These are phyloP conservation scores for Sequoia sempervirens DNA, from an alignment of 75 land plant species.

Conservation along the genomic window DNA sequence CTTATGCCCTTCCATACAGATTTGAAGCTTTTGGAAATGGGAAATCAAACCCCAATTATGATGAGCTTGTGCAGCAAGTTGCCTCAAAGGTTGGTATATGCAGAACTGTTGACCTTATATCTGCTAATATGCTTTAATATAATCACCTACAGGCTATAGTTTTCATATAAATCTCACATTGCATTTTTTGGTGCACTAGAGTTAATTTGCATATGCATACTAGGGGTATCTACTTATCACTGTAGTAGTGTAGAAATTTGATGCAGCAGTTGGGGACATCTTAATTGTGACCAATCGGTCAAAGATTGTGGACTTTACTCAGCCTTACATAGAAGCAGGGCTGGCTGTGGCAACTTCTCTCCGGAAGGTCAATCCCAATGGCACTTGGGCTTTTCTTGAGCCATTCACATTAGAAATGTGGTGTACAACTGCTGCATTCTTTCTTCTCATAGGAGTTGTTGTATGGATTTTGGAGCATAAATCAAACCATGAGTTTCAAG, in stretches of 20 bases:
- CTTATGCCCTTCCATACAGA: constrained; percentile 27
- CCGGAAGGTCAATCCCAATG: constrained; percentile 14
- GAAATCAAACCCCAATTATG: constrained; percentile 33
- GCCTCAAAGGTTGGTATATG: constrained; percentile 26
- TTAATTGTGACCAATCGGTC: constrained; percentile 12
- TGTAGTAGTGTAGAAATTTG: constrained; percentile 28
- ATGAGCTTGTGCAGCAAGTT: constrained; percentile 30
- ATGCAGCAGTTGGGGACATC: constrained; percentile 56
- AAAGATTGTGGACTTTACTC: constrained; percentile 51
- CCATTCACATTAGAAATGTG: constrained; percentile 54
- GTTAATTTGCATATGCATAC: not conserved
- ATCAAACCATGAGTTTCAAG: constrained; percentile 55
- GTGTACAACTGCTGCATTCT: constrained; percentile 41
- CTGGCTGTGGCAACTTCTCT: constrained; percentile 4
- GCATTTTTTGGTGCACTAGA: not conserved
- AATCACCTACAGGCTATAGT: not conserved
- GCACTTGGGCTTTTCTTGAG: constrained; percentile 45
- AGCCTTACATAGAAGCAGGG: constrained; percentile 55
- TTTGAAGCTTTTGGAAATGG: constrained; percentile 48
- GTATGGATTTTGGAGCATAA: constrained; percentile 62
- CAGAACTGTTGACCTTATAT: not conserved
- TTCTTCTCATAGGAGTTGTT: constrained; percentile 45
- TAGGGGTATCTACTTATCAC: not conserved
- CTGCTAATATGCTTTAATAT: not conserved
- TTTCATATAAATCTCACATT: not conserved